These are phyloP conservation scores for Patellifolia procumbens DNA, from an alignment of 179 eudicot species.

Conservation along the genomic window DNA sequence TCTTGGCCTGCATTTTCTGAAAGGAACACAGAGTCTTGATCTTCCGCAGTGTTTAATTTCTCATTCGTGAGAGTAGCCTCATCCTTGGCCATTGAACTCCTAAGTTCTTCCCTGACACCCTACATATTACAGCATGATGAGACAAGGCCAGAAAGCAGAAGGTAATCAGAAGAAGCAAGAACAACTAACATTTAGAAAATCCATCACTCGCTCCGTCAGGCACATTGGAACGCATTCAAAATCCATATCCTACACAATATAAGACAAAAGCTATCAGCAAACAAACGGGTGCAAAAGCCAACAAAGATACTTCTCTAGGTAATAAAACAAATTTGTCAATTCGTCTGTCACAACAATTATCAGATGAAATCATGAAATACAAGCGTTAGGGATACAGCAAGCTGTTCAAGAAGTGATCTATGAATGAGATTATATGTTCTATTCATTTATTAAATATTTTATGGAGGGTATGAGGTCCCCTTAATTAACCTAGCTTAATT, in stretches of 20 bases:
- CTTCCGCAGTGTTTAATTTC: constrained; percentile 42
- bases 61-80: constrained; percentile 77
- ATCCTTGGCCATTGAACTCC: constrained; percentile 93
- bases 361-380: not conserved
- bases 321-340: not conserved
- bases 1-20: constrained; percentile 37
- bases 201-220: constrained; percentile 77
- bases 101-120: constrained; percentile 89
- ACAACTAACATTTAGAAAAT: constrained; percentile 80
- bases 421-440: not conserved
- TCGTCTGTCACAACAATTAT: not conserved
- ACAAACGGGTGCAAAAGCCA: constrained; percentile 7
- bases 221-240: constrained; percentile 89
- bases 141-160: constrained; percentile 22
- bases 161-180: not conserved
- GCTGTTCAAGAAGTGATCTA: not conserved
- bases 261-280: not conserved
- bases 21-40: constrained; percentile 25
- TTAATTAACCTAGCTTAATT: too few species aligned
- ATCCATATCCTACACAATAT: constrained; percentile 56
- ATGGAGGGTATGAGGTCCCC: too few species aligned
- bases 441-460: too few species aligned
- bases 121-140: constrained; percentile 32
- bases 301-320: not conserved
- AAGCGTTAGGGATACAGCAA: constrained; percentile 20